Base-by-base conservation (phyloP, 116 monocot genomes). In the Zostera marina region DNA sequence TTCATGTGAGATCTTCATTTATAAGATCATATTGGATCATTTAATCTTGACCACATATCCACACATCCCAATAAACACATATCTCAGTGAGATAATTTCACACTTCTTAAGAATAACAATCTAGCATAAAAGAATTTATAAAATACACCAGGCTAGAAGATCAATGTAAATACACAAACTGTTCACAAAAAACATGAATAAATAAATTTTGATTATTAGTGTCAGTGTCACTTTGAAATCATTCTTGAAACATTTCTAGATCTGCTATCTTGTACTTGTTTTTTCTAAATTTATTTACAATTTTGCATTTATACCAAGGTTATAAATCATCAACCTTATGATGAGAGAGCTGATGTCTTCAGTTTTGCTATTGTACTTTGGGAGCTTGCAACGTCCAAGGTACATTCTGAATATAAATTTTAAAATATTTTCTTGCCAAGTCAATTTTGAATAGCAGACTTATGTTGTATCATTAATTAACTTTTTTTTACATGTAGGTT, bases 351-450 rank as follows among this genome's bases (percentile, higher is more conserved):
- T 10, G 92, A 92, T 79, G 70, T 92, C 40, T 92, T 83, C 66
- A 92, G 92, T 66, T 92, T 92, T 68, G 83, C 81, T 20, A 81
- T 92, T 70, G 87, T 92, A 14, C 79, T 92, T 19, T 92, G 92
- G 92, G 92, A 92, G 74, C 70, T 92, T 44, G 70, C 70, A 59
- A 92, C 92, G 63, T 83, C 83, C 12, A 87, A 87, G 76, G 92
- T 92, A 42, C 38, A 17, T 14, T n/a, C 20, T 65, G 47, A 32
- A 32, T 2, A 32, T 32, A 32, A 2, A 32, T 32, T 32, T 32
- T 32, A 3, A 32, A 32, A 32, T 32, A 32, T 32, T 32, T 32
- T 5, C 32, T 32, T 32, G 32, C 32, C 32, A 32, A 32, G 32
- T 5, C 32, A 32, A 32, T 32, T 32, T 3, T 32, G 4, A 1